Percentiles rank a stretch among this genome's conserved stretches.
phyloP scores from a whole-genome alignment of 2,329 filamentous ascomycete species.

The Claviceps sp. region DNA sequence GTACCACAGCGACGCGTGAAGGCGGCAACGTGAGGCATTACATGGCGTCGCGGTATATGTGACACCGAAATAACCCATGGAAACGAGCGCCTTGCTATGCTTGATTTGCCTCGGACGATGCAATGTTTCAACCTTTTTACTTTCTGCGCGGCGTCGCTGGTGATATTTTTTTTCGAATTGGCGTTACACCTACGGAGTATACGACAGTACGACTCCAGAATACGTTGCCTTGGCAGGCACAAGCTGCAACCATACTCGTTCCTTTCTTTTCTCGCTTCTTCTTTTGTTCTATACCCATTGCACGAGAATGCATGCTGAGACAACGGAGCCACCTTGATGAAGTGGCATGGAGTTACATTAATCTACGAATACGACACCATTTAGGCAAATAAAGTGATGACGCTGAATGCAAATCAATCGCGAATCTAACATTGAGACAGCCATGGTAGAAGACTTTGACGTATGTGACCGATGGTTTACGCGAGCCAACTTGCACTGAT shows the following conservation, averaged over 20 bases:
- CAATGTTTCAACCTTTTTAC: not conserved
- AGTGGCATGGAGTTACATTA: not conserved
- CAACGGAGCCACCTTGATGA: not conserved
- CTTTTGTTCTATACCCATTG: not conserved
- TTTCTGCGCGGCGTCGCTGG: conserved; percentile 6
- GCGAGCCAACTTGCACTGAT: too few relatives aligned
- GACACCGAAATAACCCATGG: not conserved
- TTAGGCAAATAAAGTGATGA: not conserved
- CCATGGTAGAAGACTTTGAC: too few relatives aligned
- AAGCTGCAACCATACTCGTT: not conserved
- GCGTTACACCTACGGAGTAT: not conserved
- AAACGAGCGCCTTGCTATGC: not conserved
- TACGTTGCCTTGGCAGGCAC: not conserved
- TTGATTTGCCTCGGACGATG: not conserved
- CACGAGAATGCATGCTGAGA: not conserved
- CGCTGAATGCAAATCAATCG: too few relatives aligned
- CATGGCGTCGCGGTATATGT: not conserved
- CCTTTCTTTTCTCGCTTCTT: not conserved
- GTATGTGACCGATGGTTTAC: too few relatives aligned
- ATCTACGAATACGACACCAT: not conserved
- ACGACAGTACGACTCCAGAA: not conserved
- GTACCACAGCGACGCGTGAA: conserved; percentile 40
- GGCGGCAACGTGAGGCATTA: conserved; percentile 9
- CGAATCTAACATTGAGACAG: too few relatives aligned
- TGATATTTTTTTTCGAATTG: not conserved